phyloP scores from a whole-genome alignment of 176 grass and related monocot genomes.

The Zoysia pacifica region DNA sequence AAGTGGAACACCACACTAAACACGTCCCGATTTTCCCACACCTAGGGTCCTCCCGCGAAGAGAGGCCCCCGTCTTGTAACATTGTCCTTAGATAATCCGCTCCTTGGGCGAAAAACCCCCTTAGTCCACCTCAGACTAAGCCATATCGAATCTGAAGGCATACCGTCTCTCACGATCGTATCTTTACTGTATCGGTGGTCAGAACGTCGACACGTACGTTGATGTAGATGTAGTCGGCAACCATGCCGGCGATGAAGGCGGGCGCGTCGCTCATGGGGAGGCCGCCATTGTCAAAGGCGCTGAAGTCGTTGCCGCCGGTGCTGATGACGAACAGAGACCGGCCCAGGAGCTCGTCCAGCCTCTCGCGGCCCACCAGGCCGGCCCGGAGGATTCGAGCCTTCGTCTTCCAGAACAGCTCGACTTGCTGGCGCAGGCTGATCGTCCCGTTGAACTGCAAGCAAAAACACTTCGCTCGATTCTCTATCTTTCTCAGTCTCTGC shows the following conservation, averaged over 20 bases:
- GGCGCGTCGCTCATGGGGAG: slow-evolving; percentile 2
- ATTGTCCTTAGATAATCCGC: too few relatives aligned
- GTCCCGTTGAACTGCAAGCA: slow-evolving; percentile 41
- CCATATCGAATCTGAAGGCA: too few relatives aligned
- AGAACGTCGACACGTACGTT: neutral
- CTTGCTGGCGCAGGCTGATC: slow-evolving; percentile 34
- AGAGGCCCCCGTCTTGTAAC: too few relatives aligned
- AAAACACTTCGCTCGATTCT: too few relatives aligned
- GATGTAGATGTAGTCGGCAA: slow-evolving; percentile 35
- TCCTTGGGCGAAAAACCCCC: too few relatives aligned
- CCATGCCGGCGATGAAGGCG: slow-evolving; percentile 15
- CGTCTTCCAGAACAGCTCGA: slow-evolving; percentile 6
- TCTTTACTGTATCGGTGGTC: too few relatives aligned
- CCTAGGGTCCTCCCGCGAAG: too few relatives aligned
- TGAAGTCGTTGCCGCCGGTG: slow-evolving; percentile 44
- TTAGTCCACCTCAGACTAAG: too few relatives aligned
- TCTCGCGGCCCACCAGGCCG: neutral
- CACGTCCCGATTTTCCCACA: too few relatives aligned
- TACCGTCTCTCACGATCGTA: too few relatives aligned
- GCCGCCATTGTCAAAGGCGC: neutral
- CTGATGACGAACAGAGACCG: slow-evolving; percentile 36
- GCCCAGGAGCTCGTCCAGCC: neutral
- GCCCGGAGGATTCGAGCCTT: neutral
- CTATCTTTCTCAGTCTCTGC: too few relatives aligned
- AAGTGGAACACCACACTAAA: too few relatives aligned